phyloP scores from a whole-genome alignment of 1,284 basidiomycete species.

The Tylopilus sp. region DNA sequence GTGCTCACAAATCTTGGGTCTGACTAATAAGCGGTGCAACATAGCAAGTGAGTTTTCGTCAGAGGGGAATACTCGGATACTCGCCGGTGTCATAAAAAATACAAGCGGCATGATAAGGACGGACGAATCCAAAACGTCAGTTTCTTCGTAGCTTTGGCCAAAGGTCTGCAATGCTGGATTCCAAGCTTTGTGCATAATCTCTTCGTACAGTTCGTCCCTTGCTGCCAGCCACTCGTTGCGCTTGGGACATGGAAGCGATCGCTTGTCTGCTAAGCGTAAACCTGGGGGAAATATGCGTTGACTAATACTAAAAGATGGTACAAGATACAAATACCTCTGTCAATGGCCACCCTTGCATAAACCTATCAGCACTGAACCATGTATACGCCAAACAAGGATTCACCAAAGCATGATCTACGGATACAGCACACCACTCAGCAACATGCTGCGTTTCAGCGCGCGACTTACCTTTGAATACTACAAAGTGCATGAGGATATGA shows the following conservation, averaged over 20 bases:
- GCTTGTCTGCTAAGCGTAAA: conserved; percentile 87
- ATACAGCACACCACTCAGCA: conserved; percentile 12
- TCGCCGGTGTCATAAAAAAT: conserved; percentile 81
- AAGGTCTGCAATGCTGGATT: conserved; percentile 71
- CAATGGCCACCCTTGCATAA: conserved; percentile 82
- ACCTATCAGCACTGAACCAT: conserved; percentile 18
- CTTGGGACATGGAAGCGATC: conserved; percentile 77
- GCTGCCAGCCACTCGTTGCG: conserved; percentile 75
- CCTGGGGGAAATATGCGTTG: conserved; percentile 49
- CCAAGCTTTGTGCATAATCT: conserved; percentile 83
- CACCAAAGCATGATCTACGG: conserved; percentile 82
- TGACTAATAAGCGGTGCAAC: conserved; percentile 53
- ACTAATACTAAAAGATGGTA: neutral
- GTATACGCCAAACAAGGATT: conserved; percentile 13
- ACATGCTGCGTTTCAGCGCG: conserved; percentile 8
- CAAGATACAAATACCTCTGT: conserved; percentile 63
- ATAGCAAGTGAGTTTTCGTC: conserved; percentile 16
- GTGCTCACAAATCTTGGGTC: conserved; percentile 88
- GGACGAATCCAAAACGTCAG: conserved; percentile 71
- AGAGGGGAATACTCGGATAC: conserved; percentile 35
- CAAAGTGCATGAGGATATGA: conserved; percentile 19
- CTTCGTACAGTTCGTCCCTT: conserved; percentile 83
- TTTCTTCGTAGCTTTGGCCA: conserved; percentile 80
- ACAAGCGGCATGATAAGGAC: conserved; percentile 85
- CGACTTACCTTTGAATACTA: conserved; percentile 80